Evolutionary conservation across 2,329 filamentous ascomycete species (phyloP), one percentile per base, ranked within the genome.

Genomic region (Pleoardoris graminearum): DNA sequence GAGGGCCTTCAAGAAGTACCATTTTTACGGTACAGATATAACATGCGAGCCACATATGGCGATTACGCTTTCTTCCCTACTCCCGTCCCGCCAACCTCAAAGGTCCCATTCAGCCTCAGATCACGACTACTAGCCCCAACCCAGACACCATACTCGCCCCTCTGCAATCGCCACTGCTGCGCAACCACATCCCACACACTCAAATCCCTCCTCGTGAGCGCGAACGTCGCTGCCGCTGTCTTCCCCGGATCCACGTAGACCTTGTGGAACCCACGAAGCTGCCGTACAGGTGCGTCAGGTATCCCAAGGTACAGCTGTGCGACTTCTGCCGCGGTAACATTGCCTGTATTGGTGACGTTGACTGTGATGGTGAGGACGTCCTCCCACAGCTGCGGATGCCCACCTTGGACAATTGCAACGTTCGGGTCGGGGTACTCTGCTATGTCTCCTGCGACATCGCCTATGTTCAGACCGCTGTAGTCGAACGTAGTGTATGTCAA

Each of bases 191-290:
- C 89, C 92, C 92, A 97, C 74, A 90, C 91, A 71, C 88, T 91
- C 52, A 97, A 60, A 68, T 97, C 92, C 46, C 90, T 84, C 27
- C 91, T 82, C 7, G 85, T 90, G 41, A 97, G 71, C 6, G 83
- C 79, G 1, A 83, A 85, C 0, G 73, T 79, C 73, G 93, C 93
- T 2, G 79, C 81, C 7, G 75, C 78, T 41, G 80, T 84, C 69
- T 84, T 75, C 14, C 90, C 90, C 1, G 89, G 82, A 1, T 82
- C 78, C 54, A 97, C 83, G 36, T 79, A 80, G 46, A 96, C 73
- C 37, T 89, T 84, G 53, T 94, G 88, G 63, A 97, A 97, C 16
- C 87, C 86, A 54, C 92, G 85, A 6, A 97, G 83, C 11, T 83
- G 80, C 43, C 79, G 73, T 50, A 76, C 76, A 3, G 84, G 80